Percentiles rank a stretch among this genome's conserved stretches.
Conservation (phyloP, 140 eudicot genomes). For the Ambrosia hybrid region DNA sequence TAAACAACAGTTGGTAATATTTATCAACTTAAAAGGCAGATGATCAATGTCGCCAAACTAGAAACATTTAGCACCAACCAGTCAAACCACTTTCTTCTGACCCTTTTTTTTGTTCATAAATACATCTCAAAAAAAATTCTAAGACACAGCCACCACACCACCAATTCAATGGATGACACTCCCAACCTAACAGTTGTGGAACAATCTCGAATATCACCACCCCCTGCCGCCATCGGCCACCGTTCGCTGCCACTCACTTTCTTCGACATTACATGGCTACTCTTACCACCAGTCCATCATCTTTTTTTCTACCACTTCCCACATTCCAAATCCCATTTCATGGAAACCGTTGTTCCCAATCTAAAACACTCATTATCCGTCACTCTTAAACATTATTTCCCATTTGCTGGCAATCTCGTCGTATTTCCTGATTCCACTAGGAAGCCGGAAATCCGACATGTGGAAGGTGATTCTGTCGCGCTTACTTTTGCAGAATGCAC, state of each 20-base stretch:
- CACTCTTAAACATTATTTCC: slow-evolving; percentile 47
- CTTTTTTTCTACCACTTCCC: slow-evolving; percentile 40
- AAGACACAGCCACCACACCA: background rate
- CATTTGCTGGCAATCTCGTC: slow-evolving; percentile 34
- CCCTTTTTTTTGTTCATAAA: too few relatives aligned
- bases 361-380: slow-evolving; percentile 49
- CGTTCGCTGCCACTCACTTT: slow-evolving; percentile 41
- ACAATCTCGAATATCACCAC: slow-evolving; percentile 29
- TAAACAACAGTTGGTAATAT: too few relatives aligned
- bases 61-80: too few relatives aligned
- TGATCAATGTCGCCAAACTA: too few relatives aligned
- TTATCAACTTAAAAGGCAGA: too few relatives aligned
- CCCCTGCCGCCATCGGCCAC: slow-evolving; percentile 25
- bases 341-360: slow-evolving; percentile 39
- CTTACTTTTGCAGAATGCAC: slow-evolving; percentile 30
- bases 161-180: slow-evolving; percentile 14
- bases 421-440: slow-evolving; percentile 3
- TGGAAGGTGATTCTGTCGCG: slow-evolving; percentile 36
- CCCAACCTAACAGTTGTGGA: slow-evolving; percentile 22
- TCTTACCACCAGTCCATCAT: slow-evolving; percentile 32
- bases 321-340: slow-evolving; percentile 30
- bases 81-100: too few relatives aligned
- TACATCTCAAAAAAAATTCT: too few relatives aligned
- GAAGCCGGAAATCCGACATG: slow-evolving; percentile 36
- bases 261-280: slow-evolving; percentile 44